A percentile compares a stretch with the other conserved stretches of the same genome.
Conservation (phyloP, 2,329 filamentous ascomycete species). For the Clonostachys sp. region DNA sequence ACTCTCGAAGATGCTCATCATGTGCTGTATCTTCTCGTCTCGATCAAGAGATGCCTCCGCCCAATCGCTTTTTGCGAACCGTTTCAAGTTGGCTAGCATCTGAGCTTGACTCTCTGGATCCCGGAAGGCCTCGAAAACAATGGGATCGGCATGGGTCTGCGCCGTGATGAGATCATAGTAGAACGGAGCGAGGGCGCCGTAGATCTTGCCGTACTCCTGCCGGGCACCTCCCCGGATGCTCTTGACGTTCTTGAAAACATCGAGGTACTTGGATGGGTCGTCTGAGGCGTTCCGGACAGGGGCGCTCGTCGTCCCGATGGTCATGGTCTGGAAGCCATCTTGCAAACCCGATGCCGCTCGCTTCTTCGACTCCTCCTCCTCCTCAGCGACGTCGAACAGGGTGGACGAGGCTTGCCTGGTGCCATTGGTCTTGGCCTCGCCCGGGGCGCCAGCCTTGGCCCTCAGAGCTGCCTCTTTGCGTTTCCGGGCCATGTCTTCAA, state of each 20-base stretch:
- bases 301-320: conserved; percentile 35
- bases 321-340: conserved; percentile 80
- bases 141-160: conserved; percentile 71
- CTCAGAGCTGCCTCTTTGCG: conserved; percentile 48
- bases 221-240: conserved; percentile 83
- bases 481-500: conserved; percentile 65
- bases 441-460: neutral
- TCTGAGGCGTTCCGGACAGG: conserved; percentile 33
- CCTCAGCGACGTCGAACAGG: conserved; percentile 70
- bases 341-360: conserved; percentile 29
- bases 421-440: neutral
- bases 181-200: conserved; percentile 82
- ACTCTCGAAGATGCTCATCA: conserved; percentile 82
- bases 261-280: conserved; percentile 62
- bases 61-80: conserved; percentile 78
- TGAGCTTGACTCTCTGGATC: conserved; percentile 88
- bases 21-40: conserved; percentile 66
- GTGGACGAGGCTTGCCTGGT: conserved; percentile 37
- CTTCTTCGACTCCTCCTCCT: conserved; percentile 70
- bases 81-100: conserved; percentile 76
- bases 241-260: conserved; percentile 63
- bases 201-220: conserved; percentile 86
- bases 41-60: conserved; percentile 68
- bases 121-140: conserved; percentile 80
- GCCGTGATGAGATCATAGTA: conserved; percentile 77